These are phyloP conservation scores for Aspergillus nomiae DNA, from an alignment of 2,329 filamentous ascomycete genomes.

Conservation along the genomic window DNA sequence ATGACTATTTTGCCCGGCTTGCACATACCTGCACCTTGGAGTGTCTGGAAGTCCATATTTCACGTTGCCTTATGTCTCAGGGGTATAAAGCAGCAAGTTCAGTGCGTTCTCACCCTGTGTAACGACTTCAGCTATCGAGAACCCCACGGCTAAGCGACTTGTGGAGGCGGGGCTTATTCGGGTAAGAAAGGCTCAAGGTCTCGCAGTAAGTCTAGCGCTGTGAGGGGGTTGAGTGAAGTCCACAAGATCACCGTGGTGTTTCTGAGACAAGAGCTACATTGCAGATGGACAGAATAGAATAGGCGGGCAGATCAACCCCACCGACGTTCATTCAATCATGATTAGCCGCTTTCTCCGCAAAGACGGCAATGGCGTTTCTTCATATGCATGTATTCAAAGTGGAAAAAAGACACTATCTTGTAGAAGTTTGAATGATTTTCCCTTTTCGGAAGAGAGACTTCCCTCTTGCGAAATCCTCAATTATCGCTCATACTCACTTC, in stretches of 20 bases:
- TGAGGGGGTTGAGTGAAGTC: not conserved
- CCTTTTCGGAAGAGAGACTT: not conserved
- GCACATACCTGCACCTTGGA: slow-evolving; percentile 31
- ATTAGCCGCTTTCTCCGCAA: slow-evolving; percentile 15
- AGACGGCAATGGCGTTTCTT: slow-evolving; percentile 8
- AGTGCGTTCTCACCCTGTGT: not conserved
- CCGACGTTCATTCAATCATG: slow-evolving; percentile 14
- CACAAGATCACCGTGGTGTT: not conserved
- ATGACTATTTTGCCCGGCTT: not conserved
- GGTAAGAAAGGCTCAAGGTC: not conserved
- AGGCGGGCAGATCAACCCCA: slow-evolving; percentile 18
- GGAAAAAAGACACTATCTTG: not conserved
- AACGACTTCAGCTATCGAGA: not conserved
- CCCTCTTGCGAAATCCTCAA: not conserved
- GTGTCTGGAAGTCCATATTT: slow-evolving; percentile 27
- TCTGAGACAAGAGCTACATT: slow-evolving; percentile 2
- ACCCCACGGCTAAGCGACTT: not conserved
- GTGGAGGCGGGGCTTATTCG: not conserved
- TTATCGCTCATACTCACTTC: not conserved
- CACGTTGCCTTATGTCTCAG: not conserved
- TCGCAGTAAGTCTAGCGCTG: not conserved
- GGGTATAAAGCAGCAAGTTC: not conserved
- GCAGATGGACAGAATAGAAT: slow-evolving; percentile 6
- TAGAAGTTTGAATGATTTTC: not conserved
- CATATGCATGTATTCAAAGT: not conserved